Base-by-base conservation (phyloP, 768 basidiomycete species). In the Psilocybe subaeruginosa region DNA sequence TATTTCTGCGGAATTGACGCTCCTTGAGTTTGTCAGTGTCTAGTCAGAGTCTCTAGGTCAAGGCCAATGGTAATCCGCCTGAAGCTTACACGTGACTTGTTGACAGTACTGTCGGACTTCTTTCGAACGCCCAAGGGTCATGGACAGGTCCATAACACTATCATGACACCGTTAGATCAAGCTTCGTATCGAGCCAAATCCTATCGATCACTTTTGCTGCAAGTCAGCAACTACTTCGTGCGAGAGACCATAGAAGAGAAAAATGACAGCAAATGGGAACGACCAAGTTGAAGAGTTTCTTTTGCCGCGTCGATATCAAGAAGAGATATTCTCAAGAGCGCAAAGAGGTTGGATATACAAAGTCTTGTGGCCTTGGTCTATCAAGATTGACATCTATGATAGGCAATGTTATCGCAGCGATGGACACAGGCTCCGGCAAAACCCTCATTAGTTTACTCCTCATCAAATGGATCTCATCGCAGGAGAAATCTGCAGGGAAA, bases 381-480 rank as follows among this genome's bases (percentile, higher is more conserved):
- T 11, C 55, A 37, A 35, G 33, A 35, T n/a, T 46, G 53, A 56
- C 37, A 46, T 78, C 79, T 48, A 67, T 78, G 53, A 63, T 66
- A 71, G 80, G 79, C 54, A 93, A 93, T 68, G 79, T 91, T 56
- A 81, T 93, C 64, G 87, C 91, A 33, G 91, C 90, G 4, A 79
- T 92, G 43, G 84, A 86, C 57, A 93, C 91, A 0, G 91, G 91
- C 19, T 85, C 88, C 0, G 91, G 91, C 8, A 92, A 93, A 76
- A 92, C 91, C 0, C 85, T 88, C 59, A 89, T 93, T 48, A 85
- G 88, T 8, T 77, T 91, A 3, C 76, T 93, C 17, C 79, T 95
- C 60, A 88, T 95, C 68, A 88, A 89, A 75, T 93, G 89, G 88
- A 81, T 90, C 58, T 78, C 85, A 17, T 68, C 83, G 0, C 83